A percentile compares a stretch with the other conserved stretches of the same genome.
Conservation (phyloP, 345 rosid genomes). For the rapeseed (Brassica napus) region Da-Ae NC_063436.1:13258001-13258500, state of each 20-base stretch:
- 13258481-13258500: too few species aligned
- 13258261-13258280: neutral
- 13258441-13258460: too few species aligned
- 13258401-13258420: too few species aligned
- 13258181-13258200: neutral
- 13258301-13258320: neutral
- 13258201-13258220: constrained; percentile 2
- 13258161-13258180: constrained; percentile 6
- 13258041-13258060: too few species aligned
- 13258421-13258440: too few species aligned
- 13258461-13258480: too few species aligned
- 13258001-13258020: constrained; percentile 6
- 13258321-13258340: neutral
- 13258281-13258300: neutral
- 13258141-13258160: neutral
- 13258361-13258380: neutral
- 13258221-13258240: neutral
- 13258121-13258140: neutral
- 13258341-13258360: neutral
- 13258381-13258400: too few species aligned
- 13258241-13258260: neutral
- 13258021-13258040: neutral
- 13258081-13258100: neutral
- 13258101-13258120: constrained; percentile 32
- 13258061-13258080: too few species aligned